These are phyloP conservation scores for Vanderwaltozyma verrucispora DNA, from an alignment of 805 yeast genomes.

Conservation along the genomic window DNA sequence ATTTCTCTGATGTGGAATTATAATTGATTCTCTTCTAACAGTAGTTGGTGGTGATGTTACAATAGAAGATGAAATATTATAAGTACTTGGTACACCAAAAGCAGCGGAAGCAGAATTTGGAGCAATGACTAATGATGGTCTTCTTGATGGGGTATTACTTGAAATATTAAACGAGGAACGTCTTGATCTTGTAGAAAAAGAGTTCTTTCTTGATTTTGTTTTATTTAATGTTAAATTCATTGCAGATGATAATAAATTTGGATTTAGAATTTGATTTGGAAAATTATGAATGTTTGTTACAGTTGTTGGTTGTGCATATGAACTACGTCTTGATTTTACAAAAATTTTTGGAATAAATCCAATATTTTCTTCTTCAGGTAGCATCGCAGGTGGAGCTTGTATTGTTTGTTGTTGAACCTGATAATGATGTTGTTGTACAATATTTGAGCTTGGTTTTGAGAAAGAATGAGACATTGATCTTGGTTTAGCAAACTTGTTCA, in stretches of 20 bases:
- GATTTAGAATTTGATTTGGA: conserved; percentile 6
- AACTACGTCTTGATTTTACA: conserved; percentile 27
- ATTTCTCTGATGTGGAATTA: conserved; percentile 4
- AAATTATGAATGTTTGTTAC: background rate
- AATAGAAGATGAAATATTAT: background rate
- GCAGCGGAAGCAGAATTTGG: conserved; percentile 15
- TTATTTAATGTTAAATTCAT: conserved; percentile 17
- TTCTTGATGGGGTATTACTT: conserved; percentile 19
- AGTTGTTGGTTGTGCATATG: conserved; percentile 12
- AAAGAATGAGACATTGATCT: conserved; percentile 24
- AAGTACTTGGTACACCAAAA: conserved; percentile 4
- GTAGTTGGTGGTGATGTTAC: conserved; percentile 1
- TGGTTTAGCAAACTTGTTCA: conserved; percentile 10
- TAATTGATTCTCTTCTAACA: conserved; percentile 20
- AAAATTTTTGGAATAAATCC: conserved; percentile 29
- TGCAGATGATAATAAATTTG: conserved; percentile 8
- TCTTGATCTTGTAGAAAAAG: conserved; percentile 23
- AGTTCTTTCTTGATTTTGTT: conserved; percentile 25
- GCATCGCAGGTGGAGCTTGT: background rate
- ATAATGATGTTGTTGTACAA: background rate
- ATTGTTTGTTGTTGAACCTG: too few relatives aligned
- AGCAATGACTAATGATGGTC: conserved; percentile 21
- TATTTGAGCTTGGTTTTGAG: conserved; percentile 8
- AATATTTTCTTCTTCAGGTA: conserved; percentile 19
- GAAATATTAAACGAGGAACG: conserved; percentile 23